A percentile compares a stretch with the other conserved stretches of the same genome.
These are phyloP conservation scores for Chalaropsis ovoidea DNA, from an alignment of 2,329 filamentous ascomycete species.

Conservation along the genomic window DNA sequence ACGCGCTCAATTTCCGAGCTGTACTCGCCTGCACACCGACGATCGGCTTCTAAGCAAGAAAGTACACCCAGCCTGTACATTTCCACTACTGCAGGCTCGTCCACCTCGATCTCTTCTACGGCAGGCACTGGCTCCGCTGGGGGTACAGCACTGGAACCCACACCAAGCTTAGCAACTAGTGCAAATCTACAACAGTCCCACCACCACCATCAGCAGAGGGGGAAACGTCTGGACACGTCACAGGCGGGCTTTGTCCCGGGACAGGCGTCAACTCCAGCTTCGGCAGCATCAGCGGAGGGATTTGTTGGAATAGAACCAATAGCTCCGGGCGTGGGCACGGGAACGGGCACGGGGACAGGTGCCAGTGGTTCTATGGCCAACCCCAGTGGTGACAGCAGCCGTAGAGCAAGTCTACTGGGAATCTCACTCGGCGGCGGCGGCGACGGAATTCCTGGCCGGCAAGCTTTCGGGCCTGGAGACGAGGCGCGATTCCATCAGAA, in stretches of 20 bases:
- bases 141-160: conserved; percentile 22
- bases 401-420: conserved; percentile 11
- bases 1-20: conserved; percentile 48
- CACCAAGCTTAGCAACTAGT: not conserved
- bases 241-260: not conserved
- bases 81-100: conserved; percentile 14
- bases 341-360: not conserved
- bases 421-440: not conserved
- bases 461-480: conserved; percentile 26
- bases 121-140: conserved; percentile 30
- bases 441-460: conserved; percentile 28
- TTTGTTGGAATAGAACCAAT: not conserved
- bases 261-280: not conserved
- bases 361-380: conserved; percentile 1
- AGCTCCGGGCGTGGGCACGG: not conserved
- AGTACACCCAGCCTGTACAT: conserved; percentile 28
- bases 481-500: not conserved
- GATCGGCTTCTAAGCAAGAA: conserved; percentile 18
- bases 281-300: not conserved
- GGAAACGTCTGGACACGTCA: not conserved
- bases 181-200: not conserved
- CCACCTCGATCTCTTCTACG: conserved; percentile 16
- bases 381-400: conserved; percentile 1
- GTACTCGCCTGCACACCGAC: conserved; percentile 34
- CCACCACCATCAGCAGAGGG: conserved; percentile 7